Percentiles rank a stretch among this genome's conserved stretches.
Evolutionary conservation across 2,329 filamentous ascomycete species (phyloP).

Genomic region (Talaromyces funiculosus): DNA sequence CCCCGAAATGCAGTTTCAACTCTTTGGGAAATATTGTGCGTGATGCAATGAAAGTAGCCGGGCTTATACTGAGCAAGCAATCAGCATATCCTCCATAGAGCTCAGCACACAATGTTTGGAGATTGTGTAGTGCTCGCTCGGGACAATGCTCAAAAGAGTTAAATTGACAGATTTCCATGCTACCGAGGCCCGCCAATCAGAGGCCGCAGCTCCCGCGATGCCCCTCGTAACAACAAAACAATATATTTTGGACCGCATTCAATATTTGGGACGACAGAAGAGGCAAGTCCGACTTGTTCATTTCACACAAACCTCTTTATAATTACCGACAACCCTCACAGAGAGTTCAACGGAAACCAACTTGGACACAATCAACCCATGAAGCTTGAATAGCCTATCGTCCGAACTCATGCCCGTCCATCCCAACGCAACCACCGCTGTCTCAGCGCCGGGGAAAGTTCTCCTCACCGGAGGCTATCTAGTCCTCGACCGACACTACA

Average conservation of each 20-base stretch:
- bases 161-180: background rate
- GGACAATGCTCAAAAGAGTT: background rate
- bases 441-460: slow-evolving; percentile 95
- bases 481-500: slow-evolving; percentile 82
- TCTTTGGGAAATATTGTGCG: no score
- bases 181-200: background rate
- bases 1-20: background rate
- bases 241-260: background rate
- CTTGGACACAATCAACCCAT: background rate
- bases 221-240: background rate
- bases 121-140: no score
- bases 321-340: no score
- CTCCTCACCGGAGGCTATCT: slow-evolving; percentile 92
- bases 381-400: background rate
- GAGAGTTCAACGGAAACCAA: no score
- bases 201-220: background rate
- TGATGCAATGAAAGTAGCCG: no score
- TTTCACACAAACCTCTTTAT: no score
- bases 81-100: no score
- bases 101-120: no score
- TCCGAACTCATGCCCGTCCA: slow-evolving; percentile 10
- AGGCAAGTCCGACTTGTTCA: background rate
- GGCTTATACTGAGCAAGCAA: no score
- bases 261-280: background rate
- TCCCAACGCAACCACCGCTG: slow-evolving; percentile 42